These are phyloP conservation scores for Linum usitatissimum DNA, from an alignment of 345 rosid genomes.

Conservation along the genomic window DNA sequence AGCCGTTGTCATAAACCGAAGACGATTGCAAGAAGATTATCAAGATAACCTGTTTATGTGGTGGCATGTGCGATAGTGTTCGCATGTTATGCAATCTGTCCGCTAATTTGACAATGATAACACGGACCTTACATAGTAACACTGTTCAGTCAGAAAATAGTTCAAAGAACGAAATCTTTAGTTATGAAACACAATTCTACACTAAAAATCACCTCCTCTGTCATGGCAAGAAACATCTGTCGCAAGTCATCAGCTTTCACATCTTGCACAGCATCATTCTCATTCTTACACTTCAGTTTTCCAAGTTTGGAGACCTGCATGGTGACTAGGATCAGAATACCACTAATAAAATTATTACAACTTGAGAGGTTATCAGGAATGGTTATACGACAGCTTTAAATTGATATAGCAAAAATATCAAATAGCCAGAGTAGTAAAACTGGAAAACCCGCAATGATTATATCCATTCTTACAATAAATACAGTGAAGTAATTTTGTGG, in stretches of 20 bases:
- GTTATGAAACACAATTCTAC: slow-evolving; percentile 2
- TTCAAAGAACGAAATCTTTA: slow-evolving; percentile 10
- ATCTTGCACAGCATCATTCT: slow-evolving; percentile 69
- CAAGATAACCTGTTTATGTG: slow-evolving; percentile 72
- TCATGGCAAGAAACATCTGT: slow-evolving; percentile 98
- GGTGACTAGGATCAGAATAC: background rate
- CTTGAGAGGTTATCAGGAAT: background rate
- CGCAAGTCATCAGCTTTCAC: slow-evolving; percentile 98
- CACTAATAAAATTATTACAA: background rate
- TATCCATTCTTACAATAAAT: too few relatives aligned
- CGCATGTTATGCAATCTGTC: slow-evolving; percentile 99
- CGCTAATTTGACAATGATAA: slow-evolving; percentile 94
- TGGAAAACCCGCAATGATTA: too few relatives aligned
- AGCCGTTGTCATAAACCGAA: background rate
- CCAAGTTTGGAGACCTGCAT: slow-evolving; percentile 88
- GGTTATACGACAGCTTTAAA: too few relatives aligned
- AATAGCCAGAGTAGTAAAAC: too few relatives aligned
- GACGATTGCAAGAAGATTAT: slow-evolving; percentile 1
- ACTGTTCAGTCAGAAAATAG: slow-evolving; percentile 15
- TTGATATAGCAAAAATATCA: too few relatives aligned
- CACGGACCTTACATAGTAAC: slow-evolving; percentile 65
- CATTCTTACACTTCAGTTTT: slow-evolving; percentile 71
- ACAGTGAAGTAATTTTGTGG: background rate
- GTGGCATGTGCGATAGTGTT: slow-evolving; percentile 89
- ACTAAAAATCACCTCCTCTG: slow-evolving; percentile 60